phyloP scores from a whole-genome alignment of 2,329 filamentous ascomycete genomes.

The Exophiala sp. region DNA sequence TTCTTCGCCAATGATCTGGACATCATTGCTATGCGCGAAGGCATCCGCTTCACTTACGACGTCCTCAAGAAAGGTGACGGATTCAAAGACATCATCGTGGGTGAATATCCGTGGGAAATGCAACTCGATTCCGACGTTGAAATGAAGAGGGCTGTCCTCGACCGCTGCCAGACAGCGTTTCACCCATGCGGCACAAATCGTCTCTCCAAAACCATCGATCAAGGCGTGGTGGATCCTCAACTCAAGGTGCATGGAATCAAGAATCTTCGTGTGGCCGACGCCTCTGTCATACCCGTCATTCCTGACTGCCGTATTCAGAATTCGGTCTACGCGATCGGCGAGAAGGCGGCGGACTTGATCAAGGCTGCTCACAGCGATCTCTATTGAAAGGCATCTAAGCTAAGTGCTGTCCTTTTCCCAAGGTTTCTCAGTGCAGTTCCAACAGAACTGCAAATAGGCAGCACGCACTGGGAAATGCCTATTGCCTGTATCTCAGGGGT shows the following conservation, averaged over 20 bases:
- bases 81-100: conserved; percentile 42
- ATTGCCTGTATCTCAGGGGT: too few relatives aligned
- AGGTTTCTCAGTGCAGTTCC: too few relatives aligned
- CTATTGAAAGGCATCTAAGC: too few relatives aligned
- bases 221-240: conserved; percentile 47
- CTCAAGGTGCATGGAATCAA: conserved; percentile 52
- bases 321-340: conserved; percentile 55
- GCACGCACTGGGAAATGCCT: too few relatives aligned
- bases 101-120: conserved; percentile 56
- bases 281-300: conserved; percentile 52
- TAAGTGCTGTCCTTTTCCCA: too few relatives aligned
- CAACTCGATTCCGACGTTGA: conserved; percentile 50
- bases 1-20: conserved; percentile 46
- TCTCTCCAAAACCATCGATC: conserved; percentile 46
- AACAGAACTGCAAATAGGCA: too few relatives aligned
- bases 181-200: conserved; percentile 54
- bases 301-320: conserved; percentile 55
- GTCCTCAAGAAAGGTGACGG: conserved; percentile 53
- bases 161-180: conserved; percentile 55
- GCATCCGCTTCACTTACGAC: conserved; percentile 51
- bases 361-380: conserved; percentile 31
- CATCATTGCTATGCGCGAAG: conserved; percentile 55
- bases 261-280: conserved; percentile 51
- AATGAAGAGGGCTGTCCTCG: conserved; percentile 53
- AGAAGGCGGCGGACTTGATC: conserved; percentile 39